Conservation (phyloP, 2,329 filamentous ascomycete species). For the Fusarium brevicatenulatum region DNA sequence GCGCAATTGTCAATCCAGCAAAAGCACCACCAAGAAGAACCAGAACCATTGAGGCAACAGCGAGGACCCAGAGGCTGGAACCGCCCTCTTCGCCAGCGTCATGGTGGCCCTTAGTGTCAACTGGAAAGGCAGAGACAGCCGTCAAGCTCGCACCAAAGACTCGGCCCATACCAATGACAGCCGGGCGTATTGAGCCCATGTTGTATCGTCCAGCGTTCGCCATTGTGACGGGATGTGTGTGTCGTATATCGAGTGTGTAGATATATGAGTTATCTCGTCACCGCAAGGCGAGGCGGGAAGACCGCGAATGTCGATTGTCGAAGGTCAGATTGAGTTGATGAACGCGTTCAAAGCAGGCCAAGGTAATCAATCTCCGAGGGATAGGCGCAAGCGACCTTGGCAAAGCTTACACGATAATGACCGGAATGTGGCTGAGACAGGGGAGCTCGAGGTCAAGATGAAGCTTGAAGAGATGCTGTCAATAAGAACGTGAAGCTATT, state of each 20-base stretch:
- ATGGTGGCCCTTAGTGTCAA: constrained; percentile 53
- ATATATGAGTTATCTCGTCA: background rate
- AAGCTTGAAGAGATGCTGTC: background rate
- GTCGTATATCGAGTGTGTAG: background rate
- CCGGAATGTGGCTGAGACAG: constrained; percentile 31
- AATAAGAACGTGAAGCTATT: background rate
- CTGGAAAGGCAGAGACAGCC: constrained; percentile 60
- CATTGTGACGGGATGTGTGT: constrained; percentile 35
- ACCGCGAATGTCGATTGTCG: constrained; percentile 4
- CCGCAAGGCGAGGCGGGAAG: constrained; percentile 4
- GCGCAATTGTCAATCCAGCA: constrained; percentile 91
- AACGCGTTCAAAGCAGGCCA: constrained; percentile 11
- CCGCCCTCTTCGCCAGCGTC: constrained; percentile 63
- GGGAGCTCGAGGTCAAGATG: background rate
- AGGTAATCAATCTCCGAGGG: constrained; percentile 21
- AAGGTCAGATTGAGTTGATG: background rate
- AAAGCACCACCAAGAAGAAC: constrained; percentile 93
- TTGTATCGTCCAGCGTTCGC: constrained; percentile 51
- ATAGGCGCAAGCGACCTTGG: constrained; percentile 14
- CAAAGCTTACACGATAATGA: constrained; percentile 16
- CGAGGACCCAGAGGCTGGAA: constrained; percentile 81
- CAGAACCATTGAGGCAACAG: constrained; percentile 79
- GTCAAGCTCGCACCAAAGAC: constrained; percentile 61
- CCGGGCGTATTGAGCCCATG: constrained; percentile 56
- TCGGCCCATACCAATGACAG: constrained; percentile 62